phyloP scores from a whole-genome alignment of 2,329 filamentous ascomycete genomes.

The Colletotrichum sojae region DNA sequence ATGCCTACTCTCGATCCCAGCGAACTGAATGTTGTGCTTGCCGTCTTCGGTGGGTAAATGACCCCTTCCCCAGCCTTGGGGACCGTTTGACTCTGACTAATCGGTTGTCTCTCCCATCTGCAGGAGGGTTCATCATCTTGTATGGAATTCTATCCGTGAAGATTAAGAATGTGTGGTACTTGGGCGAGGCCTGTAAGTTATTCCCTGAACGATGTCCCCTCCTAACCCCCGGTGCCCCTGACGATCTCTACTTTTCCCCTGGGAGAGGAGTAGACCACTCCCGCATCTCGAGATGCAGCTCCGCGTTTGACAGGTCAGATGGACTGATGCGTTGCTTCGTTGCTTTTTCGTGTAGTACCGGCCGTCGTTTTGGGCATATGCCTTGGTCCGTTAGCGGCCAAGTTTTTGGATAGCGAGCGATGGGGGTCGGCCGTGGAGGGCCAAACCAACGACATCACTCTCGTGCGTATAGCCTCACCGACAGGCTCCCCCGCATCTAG shows the following conservation, averaged over 20 bases:
- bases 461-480: conserved; percentile 47
- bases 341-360: conserved; percentile 57
- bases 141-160: conserved; percentile 67
- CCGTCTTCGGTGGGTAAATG: conserved; percentile 57
- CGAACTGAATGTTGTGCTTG: conserved; percentile 64
- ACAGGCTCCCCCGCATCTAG: not conserved
- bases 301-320: not conserved
- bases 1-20: conserved; percentile 45
- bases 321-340: conserved; percentile 8
- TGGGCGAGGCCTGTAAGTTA: conserved; percentile 66
- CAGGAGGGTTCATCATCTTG: conserved; percentile 62
- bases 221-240: not conserved
- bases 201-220: not conserved
- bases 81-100: conserved; percentile 16
- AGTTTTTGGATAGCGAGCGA: conserved; percentile 62
- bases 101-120: not conserved
- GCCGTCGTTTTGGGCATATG: conserved; percentile 67
- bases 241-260: not conserved
- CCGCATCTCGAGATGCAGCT: not conserved
- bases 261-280: too few species aligned
- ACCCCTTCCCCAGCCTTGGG: conserved; percentile 1
- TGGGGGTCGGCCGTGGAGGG: conserved; percentile 54
- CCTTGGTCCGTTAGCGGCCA: conserved; percentile 68
- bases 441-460: conserved; percentile 54
- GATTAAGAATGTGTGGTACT: conserved; percentile 67